phyloP scores from a whole-genome alignment of 805 yeast species.

The Torulaspora franciscae region DNA sequence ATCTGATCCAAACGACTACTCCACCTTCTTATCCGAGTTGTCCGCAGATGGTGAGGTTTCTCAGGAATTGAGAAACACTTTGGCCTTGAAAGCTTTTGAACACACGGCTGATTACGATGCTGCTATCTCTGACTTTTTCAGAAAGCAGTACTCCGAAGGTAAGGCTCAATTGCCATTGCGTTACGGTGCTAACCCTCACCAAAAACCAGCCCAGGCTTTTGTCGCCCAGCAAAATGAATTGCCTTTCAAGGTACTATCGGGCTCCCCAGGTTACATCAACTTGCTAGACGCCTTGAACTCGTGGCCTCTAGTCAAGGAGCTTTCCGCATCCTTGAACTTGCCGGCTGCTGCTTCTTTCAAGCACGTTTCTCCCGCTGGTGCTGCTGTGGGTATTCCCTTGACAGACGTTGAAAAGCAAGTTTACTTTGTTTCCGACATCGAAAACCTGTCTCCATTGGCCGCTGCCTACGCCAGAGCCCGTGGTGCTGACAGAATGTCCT shows the following conservation, averaged over 20 bases:
- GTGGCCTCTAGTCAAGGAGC: constrained; percentile 97
- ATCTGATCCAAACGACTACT: constrained; percentile 92
- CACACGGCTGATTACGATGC: constrained; percentile 97
- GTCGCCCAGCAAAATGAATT: constrained; percentile 78
- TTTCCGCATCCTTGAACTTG: constrained; percentile 85
- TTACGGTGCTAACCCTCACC: constrained; percentile 99
- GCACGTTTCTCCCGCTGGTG: constrained; percentile 99
- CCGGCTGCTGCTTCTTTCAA: constrained; percentile 99
- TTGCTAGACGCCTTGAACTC: constrained; percentile 94
- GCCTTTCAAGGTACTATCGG: constrained; percentile 89
- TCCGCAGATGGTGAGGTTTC: constrained; percentile 62
- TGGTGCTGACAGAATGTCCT: constrained; percentile 99
- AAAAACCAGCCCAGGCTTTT: constrained; percentile 97
- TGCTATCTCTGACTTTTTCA: constrained; percentile 92
- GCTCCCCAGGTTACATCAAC: constrained; percentile 97
- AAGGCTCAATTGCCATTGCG: constrained; percentile 86
- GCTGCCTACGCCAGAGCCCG: constrained; percentile 98
- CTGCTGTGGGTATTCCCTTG: constrained; percentile 93
- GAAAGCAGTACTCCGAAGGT: constrained; percentile 93
- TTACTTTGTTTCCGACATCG: constrained; percentile 92
- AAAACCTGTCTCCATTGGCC: constrained; percentile 93
- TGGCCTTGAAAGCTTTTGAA: constrained; percentile 95
- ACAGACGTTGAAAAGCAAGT: constrained; percentile 87
- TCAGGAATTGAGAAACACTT: constrained; percentile 65
- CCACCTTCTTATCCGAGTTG: constrained; percentile 79